Conservation (phyloP, 257 asterid genomes). For the Coffea canephora region DNA sequence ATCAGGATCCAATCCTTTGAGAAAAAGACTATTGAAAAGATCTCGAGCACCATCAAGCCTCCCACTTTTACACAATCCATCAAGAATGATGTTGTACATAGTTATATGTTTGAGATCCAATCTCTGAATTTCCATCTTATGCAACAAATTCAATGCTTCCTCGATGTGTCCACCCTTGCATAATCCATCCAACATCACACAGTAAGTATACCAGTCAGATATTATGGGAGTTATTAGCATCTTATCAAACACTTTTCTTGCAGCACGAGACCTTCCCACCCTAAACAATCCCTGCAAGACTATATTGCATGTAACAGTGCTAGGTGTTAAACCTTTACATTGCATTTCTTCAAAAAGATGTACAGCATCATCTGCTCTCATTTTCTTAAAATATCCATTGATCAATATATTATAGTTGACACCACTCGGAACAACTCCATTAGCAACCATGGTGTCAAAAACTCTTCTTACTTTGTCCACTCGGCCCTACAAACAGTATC, state of each 20-base stretch:
- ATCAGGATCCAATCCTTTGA: constrained; percentile 16
- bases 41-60: constrained; percentile 7
- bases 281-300: neutral
- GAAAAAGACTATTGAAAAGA: constrained; percentile 6
- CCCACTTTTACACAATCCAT: constrained; percentile 23
- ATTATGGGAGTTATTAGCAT: constrained; percentile 15
- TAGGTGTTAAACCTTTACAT: constrained; percentile 15
- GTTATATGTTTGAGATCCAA: neutral
- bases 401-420: constrained; percentile 23
- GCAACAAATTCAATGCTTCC: constrained; percentile 22
- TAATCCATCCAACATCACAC: constrained; percentile 21
- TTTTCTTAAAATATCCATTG: constrained; percentile 30
- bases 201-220: constrained; percentile 17
- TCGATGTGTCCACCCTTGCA: constrained; percentile 5
- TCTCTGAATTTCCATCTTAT: neutral
- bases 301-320: too few species aligned
- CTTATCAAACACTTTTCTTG: constrained; percentile 15
- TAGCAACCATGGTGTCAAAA: constrained; percentile 18
- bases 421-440: constrained; percentile 9
- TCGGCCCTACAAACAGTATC: constrained; percentile 22
- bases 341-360: constrained; percentile 23
- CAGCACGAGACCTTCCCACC: neutral
- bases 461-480: neutral
- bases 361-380: constrained; percentile 29
- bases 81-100: constrained; percentile 9